These are phyloP conservation scores for Epithele typhae DNA, from an alignment of 768 basidiomycete genomes.

Conservation along the genomic window DNA sequence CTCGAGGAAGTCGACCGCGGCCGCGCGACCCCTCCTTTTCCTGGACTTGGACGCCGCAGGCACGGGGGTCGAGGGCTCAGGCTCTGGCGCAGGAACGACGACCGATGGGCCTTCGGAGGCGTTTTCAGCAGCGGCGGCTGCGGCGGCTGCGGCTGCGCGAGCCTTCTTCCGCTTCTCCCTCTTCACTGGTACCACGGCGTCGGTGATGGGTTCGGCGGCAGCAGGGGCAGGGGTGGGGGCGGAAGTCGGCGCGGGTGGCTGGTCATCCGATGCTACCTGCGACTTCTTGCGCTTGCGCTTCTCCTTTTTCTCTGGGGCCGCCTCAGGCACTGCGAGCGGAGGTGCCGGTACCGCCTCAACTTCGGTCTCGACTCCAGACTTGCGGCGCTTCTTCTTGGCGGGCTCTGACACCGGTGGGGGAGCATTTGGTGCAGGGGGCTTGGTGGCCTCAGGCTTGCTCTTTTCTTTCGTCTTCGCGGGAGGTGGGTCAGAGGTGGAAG, in stretches of 20 bases:
- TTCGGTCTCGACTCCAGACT: constrained; percentile 5
- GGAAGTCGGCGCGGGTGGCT: not conserved
- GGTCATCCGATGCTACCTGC: not conserved
- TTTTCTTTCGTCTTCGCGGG: too few species aligned
- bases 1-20: constrained; percentile 24
- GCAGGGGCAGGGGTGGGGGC: not conserved
- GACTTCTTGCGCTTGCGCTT: constrained; percentile 16
- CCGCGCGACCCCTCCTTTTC: too few species aligned
- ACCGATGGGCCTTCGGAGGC: too few species aligned
- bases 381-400: constrained; percentile 14
- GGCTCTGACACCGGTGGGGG: constrained; percentile 7
- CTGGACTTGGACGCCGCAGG: constrained; percentile 12
- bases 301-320: constrained; percentile 14
- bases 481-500: not conserved
- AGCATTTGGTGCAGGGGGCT: too few species aligned
- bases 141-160: constrained; percentile 4
- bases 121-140: not conserved
- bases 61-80: constrained; percentile 14
- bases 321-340: not conserved
- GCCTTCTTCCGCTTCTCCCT: constrained; percentile 17
- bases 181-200: constrained; percentile 8
- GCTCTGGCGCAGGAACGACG: not conserved
- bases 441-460: too few species aligned
- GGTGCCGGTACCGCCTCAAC: not conserved
- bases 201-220: not conserved